Evolutionary conservation across 176 grass and related monocot genomes (phyloP), one percentile per base, ranked within the genome.

Genomic region (Oryza australiensis): DNA sequence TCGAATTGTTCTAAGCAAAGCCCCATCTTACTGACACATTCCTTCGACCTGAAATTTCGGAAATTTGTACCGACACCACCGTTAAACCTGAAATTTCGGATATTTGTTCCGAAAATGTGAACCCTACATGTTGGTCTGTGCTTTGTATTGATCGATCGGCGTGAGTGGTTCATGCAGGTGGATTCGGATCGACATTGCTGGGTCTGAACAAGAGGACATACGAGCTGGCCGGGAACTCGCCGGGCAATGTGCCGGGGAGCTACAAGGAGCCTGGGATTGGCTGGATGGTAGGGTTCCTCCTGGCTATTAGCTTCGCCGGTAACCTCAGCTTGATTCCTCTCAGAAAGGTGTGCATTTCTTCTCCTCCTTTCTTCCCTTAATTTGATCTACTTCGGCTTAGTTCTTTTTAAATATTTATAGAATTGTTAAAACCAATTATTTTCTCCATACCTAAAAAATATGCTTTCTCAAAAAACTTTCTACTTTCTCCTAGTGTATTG

Each of bases 201-300:
- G 95, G 73, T 35, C 62, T 98, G 69, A 90, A 98, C 90, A 98
- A 91, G 88, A 94, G 79, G 75, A 98, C 95, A 9, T 91, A 98
- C 32, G 95, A 98, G 75, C 84, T 86, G 70, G 86, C 88, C 37
- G 92, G 95, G 60, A 69, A 89, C 29, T 86, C 92, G 43, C 72
- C 66, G 16, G 95, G 86, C 12, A 98, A 98, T 65, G 78, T 63
- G n/a, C 95, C 90, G 7, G 92, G 95, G 24, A 98, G 92, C 83
- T 98, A 89, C 69, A 98, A 93, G 83, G 88, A 98, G 45, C 95
- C 90, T 9, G 90, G 95, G 0, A 75, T 97, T 77, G 92, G 92
- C 11, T 98, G 95, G 95, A 98, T 98, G 90, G 83, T 84, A 3
- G 86, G 70, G 12, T 94, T 94, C 84, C 64, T 98, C 42, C 22